Conservation (phyloP, 1,139 yeast species). For the Yamadazyma trypodendri region DNA sequence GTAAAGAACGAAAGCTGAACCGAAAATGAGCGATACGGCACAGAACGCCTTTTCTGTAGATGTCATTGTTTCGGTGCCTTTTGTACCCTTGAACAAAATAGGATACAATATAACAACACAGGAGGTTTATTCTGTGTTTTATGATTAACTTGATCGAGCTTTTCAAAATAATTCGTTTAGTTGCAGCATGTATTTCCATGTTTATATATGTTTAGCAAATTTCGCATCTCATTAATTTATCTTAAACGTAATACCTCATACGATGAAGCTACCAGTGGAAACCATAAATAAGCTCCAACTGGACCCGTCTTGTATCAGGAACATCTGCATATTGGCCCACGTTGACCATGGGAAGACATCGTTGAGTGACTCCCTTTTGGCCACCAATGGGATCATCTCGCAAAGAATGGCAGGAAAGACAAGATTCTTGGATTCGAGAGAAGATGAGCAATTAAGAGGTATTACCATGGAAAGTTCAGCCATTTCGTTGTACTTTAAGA, state of each 20-base stretch:
- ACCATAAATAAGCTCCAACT: slow-evolving; percentile 66
- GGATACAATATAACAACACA: too few relatives aligned
- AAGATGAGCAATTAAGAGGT: slow-evolving; percentile 94
- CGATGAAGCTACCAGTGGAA: slow-evolving; percentile 58
- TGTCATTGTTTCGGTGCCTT: too few relatives aligned
- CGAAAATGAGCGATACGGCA: too few relatives aligned
- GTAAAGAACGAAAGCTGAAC: too few relatives aligned
- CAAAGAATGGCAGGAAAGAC: slow-evolving; percentile 95
- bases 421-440: slow-evolving; percentile 87
- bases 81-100: too few relatives aligned
- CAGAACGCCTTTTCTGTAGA: too few relatives aligned
- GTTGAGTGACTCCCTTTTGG: slow-evolving; percentile 84
- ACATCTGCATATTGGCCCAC: slow-evolving; percentile 94
- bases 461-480: slow-evolving; percentile 98
- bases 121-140: too few relatives aligned
- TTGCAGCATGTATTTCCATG: too few relatives aligned
- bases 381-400: slow-evolving; percentile 95
- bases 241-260: not conserved
- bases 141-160: too few relatives aligned
- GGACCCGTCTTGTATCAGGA: slow-evolving; percentile 69
- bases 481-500: slow-evolving; percentile 78
- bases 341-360: slow-evolving; percentile 99
- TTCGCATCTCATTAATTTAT: slow-evolving; percentile 6
- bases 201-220: not conserved
- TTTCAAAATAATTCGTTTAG: too few relatives aligned